These are phyloP conservation scores for Otatea glauca DNA, from an alignment of 176 grass and related monocot genomes.

Conservation along the genomic window DNA sequence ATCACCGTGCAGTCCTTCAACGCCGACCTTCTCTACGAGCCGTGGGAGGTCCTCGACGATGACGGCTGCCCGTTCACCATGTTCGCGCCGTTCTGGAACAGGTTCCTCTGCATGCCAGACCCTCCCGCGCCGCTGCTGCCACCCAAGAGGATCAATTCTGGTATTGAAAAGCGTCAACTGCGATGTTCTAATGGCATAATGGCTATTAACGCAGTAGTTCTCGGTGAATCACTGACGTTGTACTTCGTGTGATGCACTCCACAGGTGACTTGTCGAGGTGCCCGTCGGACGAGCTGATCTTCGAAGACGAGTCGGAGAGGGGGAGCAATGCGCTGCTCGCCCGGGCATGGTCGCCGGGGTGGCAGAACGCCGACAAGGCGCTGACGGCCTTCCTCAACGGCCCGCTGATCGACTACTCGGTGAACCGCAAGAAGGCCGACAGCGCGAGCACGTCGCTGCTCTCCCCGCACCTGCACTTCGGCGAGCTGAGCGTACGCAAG, in stretches of 20 bases:
- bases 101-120: slow-evolving; percentile 87
- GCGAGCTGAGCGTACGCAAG: slow-evolving; percentile 95
- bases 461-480: slow-evolving; percentile 92
- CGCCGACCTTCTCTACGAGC: slow-evolving; percentile 93
- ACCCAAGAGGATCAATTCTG: slow-evolving; percentile 88
- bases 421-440: slow-evolving; percentile 87
- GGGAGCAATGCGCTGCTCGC: slow-evolving; percentile 98
- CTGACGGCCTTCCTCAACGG: slow-evolving; percentile 82
- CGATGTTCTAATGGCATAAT: neutral
- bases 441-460: slow-evolving; percentile 83
- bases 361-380: slow-evolving; percentile 89
- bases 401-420: slow-evolving; percentile 75
- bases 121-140: slow-evolving; percentile 82
- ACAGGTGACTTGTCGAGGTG: slow-evolving; percentile 69
- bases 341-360: slow-evolving; percentile 94
- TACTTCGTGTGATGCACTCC: slow-evolving; percentile 36
- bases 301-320: slow-evolving; percentile 89
- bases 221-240: slow-evolving; percentile 24
- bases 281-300: slow-evolving; percentile 67
- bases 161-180: slow-evolving; percentile 32
- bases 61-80: slow-evolving; percentile 80
- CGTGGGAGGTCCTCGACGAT: slow-evolving; percentile 95
- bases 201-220: neutral
- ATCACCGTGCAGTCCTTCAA: slow-evolving; percentile 90
- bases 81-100: slow-evolving; percentile 94